phyloP scores from a whole-genome alignment of 2,329 filamentous ascomycete genomes.

The Diaporthe nobilis region DNA sequence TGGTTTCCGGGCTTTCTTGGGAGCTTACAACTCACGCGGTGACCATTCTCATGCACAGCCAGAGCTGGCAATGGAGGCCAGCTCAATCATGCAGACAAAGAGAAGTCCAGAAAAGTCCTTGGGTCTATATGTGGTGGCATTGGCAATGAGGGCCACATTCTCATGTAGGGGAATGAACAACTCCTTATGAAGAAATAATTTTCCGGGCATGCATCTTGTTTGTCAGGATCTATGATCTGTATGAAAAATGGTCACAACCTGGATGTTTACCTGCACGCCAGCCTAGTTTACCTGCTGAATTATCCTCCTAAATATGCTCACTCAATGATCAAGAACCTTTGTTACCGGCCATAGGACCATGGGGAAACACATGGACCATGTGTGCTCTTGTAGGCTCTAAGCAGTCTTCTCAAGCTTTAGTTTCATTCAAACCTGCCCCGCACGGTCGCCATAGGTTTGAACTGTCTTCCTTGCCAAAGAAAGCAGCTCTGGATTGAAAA shows the following conservation, averaged over 20 bases:
- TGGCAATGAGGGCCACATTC: too few relatives aligned
- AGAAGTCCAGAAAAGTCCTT: background rate
- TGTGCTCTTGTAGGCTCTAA: too few relatives aligned
- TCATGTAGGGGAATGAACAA: background rate
- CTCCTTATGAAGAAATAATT: background rate
- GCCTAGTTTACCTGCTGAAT: too few relatives aligned
- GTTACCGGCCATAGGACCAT: background rate
- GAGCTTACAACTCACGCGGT: background rate
- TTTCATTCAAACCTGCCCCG: background rate
- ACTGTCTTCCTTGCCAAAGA: background rate
- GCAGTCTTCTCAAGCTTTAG: background rate
- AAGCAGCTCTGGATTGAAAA: background rate
- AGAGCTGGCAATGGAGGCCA: background rate
- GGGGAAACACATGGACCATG: too few relatives aligned
- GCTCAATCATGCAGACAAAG: background rate
- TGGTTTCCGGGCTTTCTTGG: background rate
- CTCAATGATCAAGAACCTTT: too few relatives aligned
- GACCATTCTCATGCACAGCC: rapidly evolving
- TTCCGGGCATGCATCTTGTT: background rate
- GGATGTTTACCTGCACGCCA: rapidly evolving
- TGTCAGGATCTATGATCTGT: background rate
- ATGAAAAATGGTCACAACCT: too few relatives aligned
- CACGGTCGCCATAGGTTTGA: background rate
- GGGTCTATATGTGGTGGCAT: background rate
- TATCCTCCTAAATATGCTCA: background rate